Base-by-base conservation (phyloP, 441 rosid genomes). In the Populus tomentosa region DNA sequence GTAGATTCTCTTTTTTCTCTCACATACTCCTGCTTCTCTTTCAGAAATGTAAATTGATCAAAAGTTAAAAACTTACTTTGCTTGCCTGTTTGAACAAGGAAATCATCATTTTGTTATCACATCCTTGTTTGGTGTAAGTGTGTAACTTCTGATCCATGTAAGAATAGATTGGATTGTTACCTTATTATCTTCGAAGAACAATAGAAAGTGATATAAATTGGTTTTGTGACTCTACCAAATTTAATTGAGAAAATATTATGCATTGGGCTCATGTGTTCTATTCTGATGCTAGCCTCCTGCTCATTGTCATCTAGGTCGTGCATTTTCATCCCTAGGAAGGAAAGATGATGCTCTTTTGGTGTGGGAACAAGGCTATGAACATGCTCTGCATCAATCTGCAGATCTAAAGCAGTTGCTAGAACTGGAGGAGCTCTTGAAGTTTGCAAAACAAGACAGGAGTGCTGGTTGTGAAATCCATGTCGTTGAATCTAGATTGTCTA, bases 321-420 rank as follows among this genome's bases (percentile, higher is more conserved):
- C 98, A 74, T 86, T 91, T 78, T 90, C 87, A 80, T 87, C 95
- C 56, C 76, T 96, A 84, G 98, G 98, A 80, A 92, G 90, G 85
- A 89, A 90, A 82, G 89, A 82, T 59, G 99, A 94, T 71, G 97
- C 99, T 21, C 78, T 89, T 77, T 74, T 86, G 76, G 93, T 87
- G 81, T 90, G 98, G 95, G 92, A 90, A 89, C 87, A 87, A 78
- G 99, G 98, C 24, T 87, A 88, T 75, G 86, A 83, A 18, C 88
- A 80, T 82, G 96, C 97, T 73, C 78, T 91, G 78, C 76, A 72
- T 69, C 89, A 90, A 80, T 88, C 96, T 65, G 88, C 98, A 21
- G 99, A 96, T 88, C 86, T 96, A 86, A 96, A 88, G 89, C 98
- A 90, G 73, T 81, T 96, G 80, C 83, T 96, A 80, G 99, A 96